Percentiles rank a stretch among this genome's conserved stretches.
Evolutionary conservation across 2,329 filamentous ascomycete genomes (phyloP).

Genomic region (Endothia cerciana): DNA sequence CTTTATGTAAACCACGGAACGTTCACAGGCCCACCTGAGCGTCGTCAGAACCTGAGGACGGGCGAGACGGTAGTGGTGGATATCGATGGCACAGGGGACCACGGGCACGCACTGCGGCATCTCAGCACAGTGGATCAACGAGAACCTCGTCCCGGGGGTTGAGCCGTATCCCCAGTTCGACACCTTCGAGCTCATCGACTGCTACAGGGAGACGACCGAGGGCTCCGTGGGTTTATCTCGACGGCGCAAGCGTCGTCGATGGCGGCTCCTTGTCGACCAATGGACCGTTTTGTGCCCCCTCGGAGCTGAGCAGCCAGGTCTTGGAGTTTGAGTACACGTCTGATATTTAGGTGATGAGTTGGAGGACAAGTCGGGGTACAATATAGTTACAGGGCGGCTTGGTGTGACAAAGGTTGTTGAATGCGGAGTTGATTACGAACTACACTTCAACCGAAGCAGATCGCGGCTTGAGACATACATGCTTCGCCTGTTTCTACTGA

Average conservation of each 20-base stretch:
- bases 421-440: too few relatives aligned
- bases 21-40: not conserved
- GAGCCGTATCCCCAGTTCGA: not conserved
- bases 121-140: conserved; percentile 1
- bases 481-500: too few relatives aligned
- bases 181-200: not conserved
- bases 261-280: not conserved
- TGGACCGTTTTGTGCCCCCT: not conserved
- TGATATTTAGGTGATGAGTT: not conserved
- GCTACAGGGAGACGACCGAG: not conserved
- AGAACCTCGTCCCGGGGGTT: not conserved
- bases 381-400: too few relatives aligned
- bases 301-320: not conserved
- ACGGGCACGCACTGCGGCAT: not conserved
- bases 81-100: not conserved
- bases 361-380: not conserved
- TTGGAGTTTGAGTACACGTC: not conserved
- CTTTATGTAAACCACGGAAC: not conserved
- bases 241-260: not conserved
- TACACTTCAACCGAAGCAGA: too few relatives aligned
- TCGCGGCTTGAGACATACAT: too few relatives aligned
- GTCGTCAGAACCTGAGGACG: not conserved
- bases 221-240: not conserved
- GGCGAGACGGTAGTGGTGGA: not conserved
- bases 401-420: too few relatives aligned